Conservation (phyloP, 768 basidiomycete genomes). For the Suillus placidus region DNA sequence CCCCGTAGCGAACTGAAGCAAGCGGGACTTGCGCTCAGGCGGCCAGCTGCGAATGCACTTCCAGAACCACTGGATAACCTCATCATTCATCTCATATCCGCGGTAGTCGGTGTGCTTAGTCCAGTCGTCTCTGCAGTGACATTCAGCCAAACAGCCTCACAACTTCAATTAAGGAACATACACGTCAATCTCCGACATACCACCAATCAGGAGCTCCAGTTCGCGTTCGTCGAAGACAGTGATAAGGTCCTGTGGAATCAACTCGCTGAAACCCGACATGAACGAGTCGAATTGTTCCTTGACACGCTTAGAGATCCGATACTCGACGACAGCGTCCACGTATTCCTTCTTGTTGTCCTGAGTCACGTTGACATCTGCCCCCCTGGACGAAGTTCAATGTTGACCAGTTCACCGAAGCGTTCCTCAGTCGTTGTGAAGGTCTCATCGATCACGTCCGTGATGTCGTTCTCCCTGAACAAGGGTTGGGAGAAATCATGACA, state of each 20-base stretch:
- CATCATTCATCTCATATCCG: slow-evolving; percentile 92
- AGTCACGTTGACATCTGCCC: slow-evolving; percentile 84
- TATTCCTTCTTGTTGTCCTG: slow-evolving; percentile 99
- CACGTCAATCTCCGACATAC: slow-evolving; percentile 99
- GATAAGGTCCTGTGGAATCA: slow-evolving; percentile 96
- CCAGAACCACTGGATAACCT: slow-evolving; percentile 99
- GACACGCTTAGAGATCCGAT: slow-evolving; percentile 95
- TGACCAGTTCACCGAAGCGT: slow-evolving; percentile 97
- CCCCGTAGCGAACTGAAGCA: slow-evolving; percentile 96
- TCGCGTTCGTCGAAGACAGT: slow-evolving; percentile 99
- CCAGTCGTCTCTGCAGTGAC: slow-evolving; percentile 81
- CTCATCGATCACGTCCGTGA: slow-evolving; percentile 97
- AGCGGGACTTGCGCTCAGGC: slow-evolving; percentile 93
- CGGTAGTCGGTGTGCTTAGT: slow-evolving; percentile 99
- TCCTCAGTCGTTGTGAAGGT: slow-evolving; percentile 97
- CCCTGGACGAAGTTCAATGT: slow-evolving; percentile 90
- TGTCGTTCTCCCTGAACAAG: slow-evolving; percentile 86
- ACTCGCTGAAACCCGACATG: slow-evolving; percentile 99
- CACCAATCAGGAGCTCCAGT: slow-evolving; percentile 94
- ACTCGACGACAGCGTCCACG: slow-evolving; percentile 91
- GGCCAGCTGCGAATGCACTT: slow-evolving; percentile 98
- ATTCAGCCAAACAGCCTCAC: neutral
- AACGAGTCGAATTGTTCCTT: slow-evolving; percentile 99
- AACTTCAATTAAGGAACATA: slow-evolving; percentile 44
- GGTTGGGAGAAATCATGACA: slow-evolving; percentile 15